Evolutionary conservation across 768 basidiomycete species (phyloP).

Genomic region (Hirschioporus abietinus): DNA sequence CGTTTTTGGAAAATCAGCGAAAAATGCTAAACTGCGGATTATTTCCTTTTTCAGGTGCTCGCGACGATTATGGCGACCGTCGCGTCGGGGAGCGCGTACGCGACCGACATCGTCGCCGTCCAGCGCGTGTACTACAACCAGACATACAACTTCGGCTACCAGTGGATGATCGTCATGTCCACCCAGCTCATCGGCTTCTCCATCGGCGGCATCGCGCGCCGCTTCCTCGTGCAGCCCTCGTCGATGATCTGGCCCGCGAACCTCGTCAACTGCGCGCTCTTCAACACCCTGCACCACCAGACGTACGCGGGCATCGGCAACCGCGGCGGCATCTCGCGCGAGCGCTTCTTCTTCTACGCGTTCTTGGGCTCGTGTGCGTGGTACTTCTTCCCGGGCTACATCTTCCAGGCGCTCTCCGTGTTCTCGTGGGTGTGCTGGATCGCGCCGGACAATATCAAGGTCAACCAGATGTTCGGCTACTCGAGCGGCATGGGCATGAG

Average conservation of each 20-base stretch:
- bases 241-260: slow-evolving; percentile 36
- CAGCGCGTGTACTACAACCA: slow-evolving; percentile 42
- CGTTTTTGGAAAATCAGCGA: not conserved
- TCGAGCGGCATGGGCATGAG: slow-evolving; percentile 55
- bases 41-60: slow-evolving; percentile 36
- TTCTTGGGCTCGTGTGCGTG: slow-evolving; percentile 44
- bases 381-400: slow-evolving; percentile 69
- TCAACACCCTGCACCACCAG: slow-evolving; percentile 74
- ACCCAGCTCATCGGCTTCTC: slow-evolving; percentile 26
- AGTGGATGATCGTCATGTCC: slow-evolving; percentile 36
- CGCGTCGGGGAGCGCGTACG: slow-evolving; percentile 28
- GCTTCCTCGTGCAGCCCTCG: slow-evolving; percentile 18
- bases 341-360: slow-evolving; percentile 69
- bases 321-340: slow-evolving; percentile 61
- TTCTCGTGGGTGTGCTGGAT: slow-evolving; percentile 62
- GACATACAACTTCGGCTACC: slow-evolving; percentile 29
- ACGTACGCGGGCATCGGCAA: slow-evolving; percentile 59
- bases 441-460: slow-evolving; percentile 56
- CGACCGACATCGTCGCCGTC: slow-evolving; percentile 42
- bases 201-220: slow-evolving; percentile 29
- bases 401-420: slow-evolving; percentile 48
- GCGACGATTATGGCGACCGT: slow-evolving; percentile 39
- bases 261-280: slow-evolving; percentile 67
- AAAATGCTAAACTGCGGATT: not conserved
- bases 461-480: slow-evolving; percentile 77